Evolutionary conservation across 495 filamentous ascomycete species (phyloP), one percentile per base, ranked within the genome.

Genomic region (Cercophora samala): DNA sequence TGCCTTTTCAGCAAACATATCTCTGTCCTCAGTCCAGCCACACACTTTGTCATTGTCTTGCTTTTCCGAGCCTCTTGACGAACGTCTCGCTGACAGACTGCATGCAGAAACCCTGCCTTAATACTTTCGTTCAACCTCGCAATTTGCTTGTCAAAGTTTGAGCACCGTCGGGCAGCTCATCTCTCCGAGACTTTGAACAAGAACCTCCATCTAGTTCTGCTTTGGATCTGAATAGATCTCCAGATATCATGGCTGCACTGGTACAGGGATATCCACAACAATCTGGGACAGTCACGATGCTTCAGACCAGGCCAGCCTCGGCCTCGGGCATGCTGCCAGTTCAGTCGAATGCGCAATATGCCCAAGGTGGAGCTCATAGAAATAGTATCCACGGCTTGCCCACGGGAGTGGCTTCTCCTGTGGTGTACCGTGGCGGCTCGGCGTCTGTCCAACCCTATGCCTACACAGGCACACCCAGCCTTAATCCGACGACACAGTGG

Each of bases 261-360:
- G 91, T 95, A 79, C 92, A 96, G 84, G 86, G 92, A 68, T 93
- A 93, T 76, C 90, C 92, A 72, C 87, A 91, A 80, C 91, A 92
- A 79, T 87, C 88, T 76, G 86, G 86, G 73, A 91, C 90, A 68
- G 86, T 91, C 73, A 90, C 90, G 64, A 88, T 94, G 86, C 89
- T 96, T 69, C 91, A 93, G 75, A 86, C 90, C 68, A 88, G 90
- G 72, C 89, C 92, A 62, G 80, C 81, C 66, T 89, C 92, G 52
- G 86, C 90, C 52, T 88, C 89, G 25, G 91, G 89, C 68, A 85
- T 86, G 65, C 82, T 78, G 37, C 84, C 83, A 72, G 76, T 71
- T 52, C 87, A 87, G 72, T 74, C 84, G 32, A 79, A 77, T 66
- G 83, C 87, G 72, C 85, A 85, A 70, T 86, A 87, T 77, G 78